Evolutionary conservation across 2,329 filamentous ascomycete species (phyloP), one percentile per base, ranked within the genome.

Genomic region (Dothistroma septosporum): DNA sequence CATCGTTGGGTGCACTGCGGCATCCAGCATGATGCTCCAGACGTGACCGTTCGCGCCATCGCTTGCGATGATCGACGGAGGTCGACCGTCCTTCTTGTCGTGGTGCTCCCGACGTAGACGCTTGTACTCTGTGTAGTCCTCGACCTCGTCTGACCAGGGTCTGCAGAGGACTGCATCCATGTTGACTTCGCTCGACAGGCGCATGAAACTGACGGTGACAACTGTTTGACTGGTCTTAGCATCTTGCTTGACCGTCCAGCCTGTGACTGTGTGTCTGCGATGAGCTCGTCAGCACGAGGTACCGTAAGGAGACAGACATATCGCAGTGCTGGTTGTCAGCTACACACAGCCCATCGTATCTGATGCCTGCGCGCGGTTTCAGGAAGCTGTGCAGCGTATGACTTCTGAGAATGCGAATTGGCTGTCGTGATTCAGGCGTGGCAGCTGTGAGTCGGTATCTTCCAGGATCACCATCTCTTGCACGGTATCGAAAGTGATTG

Each of bases 61-160:
- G 31, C 50, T 35, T 2, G 50, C n/a, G 11, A 49, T 56, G 22
- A 55, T 49, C 7, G 57, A 35, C 11, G 50, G 31, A 53, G 55
- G 44, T 19, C 6, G 24, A 14, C 35, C 53, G 33, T 31, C 58
- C 52, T 31, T 50, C 54, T 63, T 61, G 14, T 59, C 61, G 24
- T 48, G 57, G n/a, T 58, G 55, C 41, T 64, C 37, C 19, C 55
- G 56, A 54, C 70, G 70, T 8, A 79, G 61, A 1, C 77, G 75
- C 64, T 81, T 81, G 70, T 79, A 81, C 55, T 80, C 78, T 5
- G 66, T 63, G 59, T 80, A 82, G 57, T 81, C 79, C 61, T 81
- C 79, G 6, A 79, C 62, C 58, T 82, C 79, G 47, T 76, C 76
- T 0, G 76, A 70, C 14, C 70, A 74, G 0, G 79, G 79, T 32